Conservation (phyloP, 2,329 filamentous ascomycete genomes). For the Paecilomyces formosus region DNA sequence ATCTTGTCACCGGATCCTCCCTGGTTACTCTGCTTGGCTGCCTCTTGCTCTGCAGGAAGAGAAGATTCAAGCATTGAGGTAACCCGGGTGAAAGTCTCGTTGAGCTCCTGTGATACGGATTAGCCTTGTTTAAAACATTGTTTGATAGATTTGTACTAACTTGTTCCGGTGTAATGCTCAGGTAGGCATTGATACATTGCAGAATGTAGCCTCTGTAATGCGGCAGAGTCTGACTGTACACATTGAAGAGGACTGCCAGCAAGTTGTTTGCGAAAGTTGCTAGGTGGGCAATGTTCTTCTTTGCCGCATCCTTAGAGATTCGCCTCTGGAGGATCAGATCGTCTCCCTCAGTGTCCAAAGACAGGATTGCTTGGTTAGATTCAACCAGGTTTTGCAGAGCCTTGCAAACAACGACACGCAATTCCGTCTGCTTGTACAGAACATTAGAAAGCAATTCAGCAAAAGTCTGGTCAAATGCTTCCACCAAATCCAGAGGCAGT, state of each 20-base stretch:
- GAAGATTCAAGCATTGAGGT: constrained; percentile 73
- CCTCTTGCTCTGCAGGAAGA: constrained; percentile 56
- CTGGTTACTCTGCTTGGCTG: constrained; percentile 55
- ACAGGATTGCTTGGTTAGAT: constrained; percentile 75
- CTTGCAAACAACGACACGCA: constrained; percentile 80
- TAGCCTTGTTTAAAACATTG: constrained; percentile 5
- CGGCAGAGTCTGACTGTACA: constrained; percentile 92
- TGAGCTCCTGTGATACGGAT: constrained; percentile 53
- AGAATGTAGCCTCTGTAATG: constrained; percentile 86
- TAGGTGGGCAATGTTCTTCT: constrained; percentile 75
- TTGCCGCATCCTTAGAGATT: constrained; percentile 65
- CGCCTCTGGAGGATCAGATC: constrained; percentile 70
- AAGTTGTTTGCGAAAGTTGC: constrained; percentile 76
- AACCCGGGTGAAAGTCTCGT: constrained; percentile 82
- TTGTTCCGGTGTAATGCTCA: constrained; percentile 72
- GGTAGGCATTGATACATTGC: constrained; percentile 87
- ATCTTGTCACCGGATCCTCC: constrained; percentile 62
- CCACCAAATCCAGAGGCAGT: constrained; percentile 68
- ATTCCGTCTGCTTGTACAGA: constrained; percentile 81
- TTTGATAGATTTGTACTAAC: constrained; percentile 23
- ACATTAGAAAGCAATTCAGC: constrained; percentile 87
- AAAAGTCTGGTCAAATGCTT: constrained; percentile 78
- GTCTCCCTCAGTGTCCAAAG: constrained; percentile 61
- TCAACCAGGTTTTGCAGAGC: constrained; percentile 82
- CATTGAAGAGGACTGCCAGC: constrained; percentile 95